These are phyloP conservation scores for Hamigera avellanea DNA, from an alignment of 495 filamentous ascomycete genomes.

Conservation along the genomic window DNA sequence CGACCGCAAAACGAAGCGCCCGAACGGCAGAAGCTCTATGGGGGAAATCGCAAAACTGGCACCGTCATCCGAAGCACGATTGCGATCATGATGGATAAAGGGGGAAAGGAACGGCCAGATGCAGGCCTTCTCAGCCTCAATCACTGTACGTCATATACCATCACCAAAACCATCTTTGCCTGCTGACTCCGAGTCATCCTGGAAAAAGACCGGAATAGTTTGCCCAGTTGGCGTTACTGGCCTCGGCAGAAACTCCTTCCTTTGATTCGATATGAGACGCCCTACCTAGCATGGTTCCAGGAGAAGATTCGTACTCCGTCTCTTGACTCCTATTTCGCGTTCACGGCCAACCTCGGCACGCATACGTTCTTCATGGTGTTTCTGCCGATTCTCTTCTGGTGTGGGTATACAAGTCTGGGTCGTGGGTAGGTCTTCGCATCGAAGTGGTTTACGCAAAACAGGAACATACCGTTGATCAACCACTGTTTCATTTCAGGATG, in stretches of 20 bases:
- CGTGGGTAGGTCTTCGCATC: constrained; percentile 52
- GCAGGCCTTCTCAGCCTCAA: constrained; percentile 62
- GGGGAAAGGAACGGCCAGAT: constrained; percentile 39
- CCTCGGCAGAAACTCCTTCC: constrained; percentile 74
- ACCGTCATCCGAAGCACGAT: constrained; percentile 2
- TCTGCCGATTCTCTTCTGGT: constrained; percentile 92
- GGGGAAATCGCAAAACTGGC: too few relatives aligned
- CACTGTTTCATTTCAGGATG: constrained; percentile 41
- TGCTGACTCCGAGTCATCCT: constrained; percentile 5
- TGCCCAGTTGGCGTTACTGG: constrained; percentile 82
- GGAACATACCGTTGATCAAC: too few relatives aligned
- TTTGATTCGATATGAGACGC: constrained; percentile 88
- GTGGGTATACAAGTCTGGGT: constrained; percentile 67
- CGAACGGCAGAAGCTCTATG: too few relatives aligned
- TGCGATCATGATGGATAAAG: constrained; percentile 24
- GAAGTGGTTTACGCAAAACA: too few relatives aligned
- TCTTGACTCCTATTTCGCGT: constrained; percentile 90
- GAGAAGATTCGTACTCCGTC: constrained; percentile 61
- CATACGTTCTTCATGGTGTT: constrained; percentile 98
- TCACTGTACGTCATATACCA: constrained; percentile 49
- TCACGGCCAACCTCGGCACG: constrained; percentile 92
- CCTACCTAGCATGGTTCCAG: constrained; percentile 81
- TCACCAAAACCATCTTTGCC: constrained; percentile 2
- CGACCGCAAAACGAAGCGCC: too few relatives aligned
- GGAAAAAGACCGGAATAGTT: constrained; percentile 59